Evolutionary conservation across 306 rosid species (phyloP), one percentile per base, ranked within the genome.

Genomic region (Dalbergia cochinchinensis): DNA sequence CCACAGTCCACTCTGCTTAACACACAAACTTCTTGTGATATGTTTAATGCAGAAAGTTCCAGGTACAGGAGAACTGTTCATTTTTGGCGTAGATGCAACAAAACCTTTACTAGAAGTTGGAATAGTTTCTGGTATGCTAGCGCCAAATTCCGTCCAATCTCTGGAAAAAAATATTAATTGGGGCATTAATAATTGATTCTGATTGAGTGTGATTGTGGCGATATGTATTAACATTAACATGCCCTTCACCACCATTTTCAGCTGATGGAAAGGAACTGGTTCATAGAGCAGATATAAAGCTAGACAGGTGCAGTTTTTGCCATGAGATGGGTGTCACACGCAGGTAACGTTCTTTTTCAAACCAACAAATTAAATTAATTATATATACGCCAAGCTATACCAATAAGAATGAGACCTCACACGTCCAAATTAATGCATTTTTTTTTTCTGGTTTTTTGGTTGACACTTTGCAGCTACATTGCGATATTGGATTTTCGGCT

Each of bases 81-180:
- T 79, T 22, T 34, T 86, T 6, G 98, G 98, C 7, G 78, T 91
- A 15, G 79, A 80, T 53, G 54, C 94, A 39, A 59, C 58, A 3
- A 90, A 89, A 83, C 97, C 97, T 74, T 94, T 64, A 15, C 35
- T 51, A 51, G 89, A 79, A 41, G 41, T 87, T 13, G 97, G 98
- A 71, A 62, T 91, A 20, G 71, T 91, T 74, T 94, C 95, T 14
- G 94, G 98, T 91, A 90, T 33, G 73, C 4, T 78, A 7, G 50
- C 50, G 9, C 50, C 13, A 44, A 44, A 44, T 44, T 11, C 4
- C 7, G 5, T 37, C 5, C 5, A 37, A 37, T 37, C 7, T 4
- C n/a, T n/a, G n/a, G 5, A 7, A 5, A 37, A 7, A 5, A 37
- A 37, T 37, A 37, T 37, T 37, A 37, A 37, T 37, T 37, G 41